Evolutionary conservation across 768 basidiomycete species (phyloP), one percentile per base, ranked within the genome.

Genomic region (Coprinopsis cinerea): DNA sequence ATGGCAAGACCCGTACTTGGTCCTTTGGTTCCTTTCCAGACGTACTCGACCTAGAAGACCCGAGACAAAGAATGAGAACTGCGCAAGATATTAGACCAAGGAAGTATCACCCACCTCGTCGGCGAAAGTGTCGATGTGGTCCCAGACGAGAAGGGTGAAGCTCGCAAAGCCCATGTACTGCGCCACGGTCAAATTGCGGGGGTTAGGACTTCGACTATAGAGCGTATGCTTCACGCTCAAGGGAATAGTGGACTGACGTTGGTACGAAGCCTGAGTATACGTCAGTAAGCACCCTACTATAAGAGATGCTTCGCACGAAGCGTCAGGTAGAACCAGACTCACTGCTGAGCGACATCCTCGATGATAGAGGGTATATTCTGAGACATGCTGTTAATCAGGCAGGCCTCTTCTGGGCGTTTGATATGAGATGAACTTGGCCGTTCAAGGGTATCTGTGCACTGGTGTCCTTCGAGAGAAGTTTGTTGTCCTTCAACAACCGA

Each of bases 111-210:
- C 4, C 17, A 51, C 50, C 62, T 79, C 77, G 26, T 74, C 72
- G 1, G 58, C 55, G 35, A 81, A 74, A 0, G 79, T 78, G 50
- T 79, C 67, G 23, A 79, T 54, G 51, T 81, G 79, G 53, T 81
- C 79, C 74, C 76, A 82, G 13, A 82, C 51, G 11, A 83, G 65
- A 13, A 76, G 57, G 1, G 72, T 71, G 56, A 77, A 77, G 53
- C 76, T 73, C 10, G 70, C 70, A 28, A 82, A 62, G 11, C 76
- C 80, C 27, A 82, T 67, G 47, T 68, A 74, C 79, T 83, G 51
- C 5, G 23, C 24, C 1, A 50, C 23, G 22, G n/a, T n/a, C n/a
- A n/a, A 34, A 24, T 18, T 15, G 9, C 37, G 7, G 36, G 37
- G 22, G 9, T 7, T 13, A 23, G 11, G 35, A 1, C 27, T 10